Base-by-base conservation (phyloP, 176 grass and related monocot species). In the Oropetium thomaeum region DNA sequence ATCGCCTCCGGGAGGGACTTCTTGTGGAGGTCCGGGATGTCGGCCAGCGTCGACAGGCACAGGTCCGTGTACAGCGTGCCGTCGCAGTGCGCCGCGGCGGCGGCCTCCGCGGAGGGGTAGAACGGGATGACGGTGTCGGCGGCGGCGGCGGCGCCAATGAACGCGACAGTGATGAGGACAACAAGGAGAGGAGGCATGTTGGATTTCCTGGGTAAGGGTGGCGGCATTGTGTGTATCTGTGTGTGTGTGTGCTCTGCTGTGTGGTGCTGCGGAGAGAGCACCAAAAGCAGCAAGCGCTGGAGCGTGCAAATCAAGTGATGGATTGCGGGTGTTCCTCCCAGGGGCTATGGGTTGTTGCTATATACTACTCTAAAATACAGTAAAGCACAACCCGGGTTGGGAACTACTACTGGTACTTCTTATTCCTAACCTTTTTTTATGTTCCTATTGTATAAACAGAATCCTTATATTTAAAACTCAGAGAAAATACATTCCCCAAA, bases 1-100 rank as follows among this genome's bases (percentile, higher is more conserved):
- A 97, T 93, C 5, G 87, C 87, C 6, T 93, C 87, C 9, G 85
- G 71, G 33, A 93, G 82, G 13, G 87, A 19, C 62, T 93, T 93
- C 75, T 67, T 66, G 39, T 79, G 76, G 38, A 93, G 80, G 38
- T 93, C 69, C 22, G 80, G 80, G 37, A 93, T 77, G 81, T 78
- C 40, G 26, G 90, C 64, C 4, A 97, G 90, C 1, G 93, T 90
- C 16, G 93, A 88, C 44, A 54, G 42, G 74, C 93, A 97, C 3
- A 97, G 60, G 1, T 90, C 87, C 1, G 80, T 73, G 73, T 97
- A 93, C 7, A 97, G 85, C 53, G 93, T 90, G 35, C 90, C 93
- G 10, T 84, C 82, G 66, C 93, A 97, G 66, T 97, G 85, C 62
- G 73, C 54, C 7, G 79, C 74, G 0, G 86, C 86, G 14, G 77